A percentile compares a stretch with the other conserved stretches of the same genome.
phyloP scores from a whole-genome alignment of 169 alveolate species.

The Eimeria acervulina region DNA sequence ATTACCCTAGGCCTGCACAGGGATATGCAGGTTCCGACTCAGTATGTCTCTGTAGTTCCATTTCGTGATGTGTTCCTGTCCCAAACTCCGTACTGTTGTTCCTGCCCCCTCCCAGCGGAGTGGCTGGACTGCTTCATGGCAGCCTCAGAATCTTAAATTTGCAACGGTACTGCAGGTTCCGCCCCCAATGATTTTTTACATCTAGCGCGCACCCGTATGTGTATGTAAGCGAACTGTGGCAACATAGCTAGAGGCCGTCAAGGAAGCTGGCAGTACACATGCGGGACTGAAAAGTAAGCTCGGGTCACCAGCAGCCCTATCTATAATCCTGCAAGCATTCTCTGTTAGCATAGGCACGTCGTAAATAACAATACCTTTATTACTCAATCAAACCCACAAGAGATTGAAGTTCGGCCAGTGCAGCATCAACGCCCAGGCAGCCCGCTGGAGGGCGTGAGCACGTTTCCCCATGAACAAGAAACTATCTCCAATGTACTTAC shows the following conservation, averaged over 20 bases:
- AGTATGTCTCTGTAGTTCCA: conserved; percentile 79
- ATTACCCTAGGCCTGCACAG: conserved; percentile 81
- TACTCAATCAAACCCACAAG: not conserved
- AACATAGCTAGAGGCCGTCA: not conserved
- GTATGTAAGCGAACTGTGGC: not conserved
- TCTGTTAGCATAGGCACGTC: not conserved
- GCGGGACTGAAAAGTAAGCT: not conserved
- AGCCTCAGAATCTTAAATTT: conserved; percentile 37
- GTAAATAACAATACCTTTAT: not conserved
- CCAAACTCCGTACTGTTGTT: conserved; percentile 74
- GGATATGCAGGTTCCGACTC: conserved; percentile 84
- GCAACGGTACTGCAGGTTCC: conserved; percentile 32
- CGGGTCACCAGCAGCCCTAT: not conserved
- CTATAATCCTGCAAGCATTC: not conserved
- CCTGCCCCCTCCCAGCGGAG: conserved; percentile 83
- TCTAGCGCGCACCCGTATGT: not conserved
- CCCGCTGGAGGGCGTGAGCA: not conserved
- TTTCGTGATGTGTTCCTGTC: conserved; percentile 77
- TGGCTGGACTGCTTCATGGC: conserved; percentile 83
- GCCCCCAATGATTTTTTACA: conserved; percentile 34
- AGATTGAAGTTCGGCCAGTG: not conserved
- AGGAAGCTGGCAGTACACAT: not conserved
- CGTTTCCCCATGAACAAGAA: not conserved
- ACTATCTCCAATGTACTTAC: not conserved
- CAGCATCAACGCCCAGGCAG: not conserved